Base-by-base conservation (phyloP, 140 eudicot genomes). In the Ambrosia hybrid region DNA sequence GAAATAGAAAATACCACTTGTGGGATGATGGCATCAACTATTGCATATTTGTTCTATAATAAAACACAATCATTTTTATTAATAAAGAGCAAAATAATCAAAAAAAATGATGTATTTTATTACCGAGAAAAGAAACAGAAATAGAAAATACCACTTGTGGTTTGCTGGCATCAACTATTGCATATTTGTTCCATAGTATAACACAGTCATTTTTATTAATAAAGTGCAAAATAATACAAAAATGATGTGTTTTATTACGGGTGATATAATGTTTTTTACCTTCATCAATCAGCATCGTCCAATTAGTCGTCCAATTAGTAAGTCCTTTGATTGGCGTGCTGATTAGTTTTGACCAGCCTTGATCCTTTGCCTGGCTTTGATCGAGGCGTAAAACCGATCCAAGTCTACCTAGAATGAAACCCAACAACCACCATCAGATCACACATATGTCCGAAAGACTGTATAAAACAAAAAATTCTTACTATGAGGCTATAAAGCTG, bases 11-110 rank as follows among this genome's bases (percentile, higher is more conserved):
- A 39, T 90, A 94, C 99, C 67, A 80, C 72, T 61, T 86, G 80
- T 9, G 97, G 99, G 79, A 82, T 81, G 94, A 80, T 84, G 65
- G 78, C 90, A 86, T 93, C 99, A 57, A 93, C 93, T 17, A 93
- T 74, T 26, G 89, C 96, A 76, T 90, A 94, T 77, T 86, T 79
- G 73, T 90, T 94, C 62, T 94, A 87, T 73, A 67, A 62, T 51
- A 49, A 6, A 52, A 41, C 3, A 57, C 9, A 7, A 14, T 33
- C 9, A 6, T 5, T 63, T 71, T 21, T 15, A 65, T 33, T 14
- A 41, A 46, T 64, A 46, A 48, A 15, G 14, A 15, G 61, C 21
- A 65, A 38, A 63, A 46, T 48, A 16, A 75, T 37, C n/a, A n/a
- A 30, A 65, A 45, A 10, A 0, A 30, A 68, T 51, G 73, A 62